Conservation (phyloP, 805 yeast species). For the Wickerhamiella nectarea region DNA sequence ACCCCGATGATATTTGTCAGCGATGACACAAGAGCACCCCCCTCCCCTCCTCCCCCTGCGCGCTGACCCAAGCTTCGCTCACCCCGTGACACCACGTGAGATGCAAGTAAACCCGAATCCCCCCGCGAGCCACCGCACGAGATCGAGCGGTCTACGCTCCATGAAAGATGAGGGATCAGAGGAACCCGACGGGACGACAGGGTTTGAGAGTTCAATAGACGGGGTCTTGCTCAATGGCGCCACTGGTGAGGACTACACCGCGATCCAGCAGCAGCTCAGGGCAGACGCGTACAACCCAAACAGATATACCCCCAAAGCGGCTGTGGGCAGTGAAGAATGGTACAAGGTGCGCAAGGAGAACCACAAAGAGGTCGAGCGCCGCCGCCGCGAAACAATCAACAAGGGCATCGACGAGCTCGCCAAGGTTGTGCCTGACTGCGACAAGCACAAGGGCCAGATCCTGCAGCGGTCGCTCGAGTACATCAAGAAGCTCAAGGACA, state of each 20-base stretch:
- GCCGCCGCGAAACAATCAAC: conserved; percentile 26
- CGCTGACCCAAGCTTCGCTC: too few relatives aligned
- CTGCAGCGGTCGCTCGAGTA: conserved; percentile 80
- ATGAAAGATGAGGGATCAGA: neutral
- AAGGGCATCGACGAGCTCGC: conserved; percentile 30
- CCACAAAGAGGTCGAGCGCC: conserved; percentile 41
- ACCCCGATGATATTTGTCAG: too few relatives aligned
- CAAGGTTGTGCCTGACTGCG: conserved; percentile 31
- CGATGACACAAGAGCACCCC: too few relatives aligned
- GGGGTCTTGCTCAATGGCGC: conserved; percentile 9
- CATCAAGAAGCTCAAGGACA: conserved; percentile 77
- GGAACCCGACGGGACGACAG: neutral
- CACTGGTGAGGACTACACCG: conserved; percentile 7
- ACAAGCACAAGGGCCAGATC: conserved; percentile 71
- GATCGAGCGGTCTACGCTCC: neutral
- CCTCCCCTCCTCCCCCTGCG: too few relatives aligned
- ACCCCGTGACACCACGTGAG: conserved; percentile 14
- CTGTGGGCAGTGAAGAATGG: conserved; percentile 74
- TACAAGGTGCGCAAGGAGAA: conserved; percentile 70
- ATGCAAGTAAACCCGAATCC: conserved; percentile 13
- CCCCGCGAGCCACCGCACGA: conserved; percentile 5
- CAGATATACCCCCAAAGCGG: conserved; percentile 32
- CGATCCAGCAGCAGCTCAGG: conserved; percentile 9
- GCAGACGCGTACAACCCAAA: neutral
- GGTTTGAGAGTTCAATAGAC: neutral